phyloP scores from a whole-genome alignment of 2,329 filamentous ascomycete species.

The Tolypocladium tundrense region DNA sequence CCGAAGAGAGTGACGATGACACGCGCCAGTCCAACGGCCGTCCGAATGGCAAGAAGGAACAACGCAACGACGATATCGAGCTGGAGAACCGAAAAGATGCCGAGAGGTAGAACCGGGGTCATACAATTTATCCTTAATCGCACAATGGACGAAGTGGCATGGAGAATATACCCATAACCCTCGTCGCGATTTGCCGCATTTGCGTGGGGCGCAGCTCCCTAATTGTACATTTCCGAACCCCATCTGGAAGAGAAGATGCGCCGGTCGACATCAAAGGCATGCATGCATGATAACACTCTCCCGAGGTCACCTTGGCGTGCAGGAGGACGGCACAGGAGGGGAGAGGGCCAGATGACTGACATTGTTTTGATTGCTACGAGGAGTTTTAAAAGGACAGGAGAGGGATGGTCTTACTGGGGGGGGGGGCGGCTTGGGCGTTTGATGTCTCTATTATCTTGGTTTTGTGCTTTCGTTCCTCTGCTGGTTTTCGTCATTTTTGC shows the following conservation, averaged over 20 bases:
- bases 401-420: not conserved
- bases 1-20: constrained; percentile 66
- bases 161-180: not conserved
- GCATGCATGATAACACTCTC: constrained; percentile 1
- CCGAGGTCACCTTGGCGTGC: not conserved
- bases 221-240: constrained; percentile 4
- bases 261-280: constrained; percentile 4
- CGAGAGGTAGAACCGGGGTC: constrained; percentile 19
- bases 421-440: constrained; percentile 1
- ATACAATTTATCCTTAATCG: constrained; percentile 5
- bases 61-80: constrained; percentile 35
- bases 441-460: not conserved
- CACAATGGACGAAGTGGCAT: constrained; percentile 4
- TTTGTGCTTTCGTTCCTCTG: not conserved
- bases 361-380: constrained; percentile 4
- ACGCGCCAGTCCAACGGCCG: constrained; percentile 26
- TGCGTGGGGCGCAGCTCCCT: constrained; percentile 1
- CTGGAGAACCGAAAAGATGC: constrained; percentile 36
- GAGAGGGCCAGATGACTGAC: constrained; percentile 4
- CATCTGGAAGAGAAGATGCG: constrained; percentile 5
- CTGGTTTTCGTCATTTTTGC: not conserved
- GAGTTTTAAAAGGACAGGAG: constrained; percentile 4
- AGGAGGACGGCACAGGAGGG: not conserved
- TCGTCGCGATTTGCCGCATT: not conserved
- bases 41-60: constrained; percentile 30